These are phyloP conservation scores for Talaromyces borbonicus DNA, from an alignment of 495 filamentous ascomycete genomes.

Conservation along the genomic window DNA sequence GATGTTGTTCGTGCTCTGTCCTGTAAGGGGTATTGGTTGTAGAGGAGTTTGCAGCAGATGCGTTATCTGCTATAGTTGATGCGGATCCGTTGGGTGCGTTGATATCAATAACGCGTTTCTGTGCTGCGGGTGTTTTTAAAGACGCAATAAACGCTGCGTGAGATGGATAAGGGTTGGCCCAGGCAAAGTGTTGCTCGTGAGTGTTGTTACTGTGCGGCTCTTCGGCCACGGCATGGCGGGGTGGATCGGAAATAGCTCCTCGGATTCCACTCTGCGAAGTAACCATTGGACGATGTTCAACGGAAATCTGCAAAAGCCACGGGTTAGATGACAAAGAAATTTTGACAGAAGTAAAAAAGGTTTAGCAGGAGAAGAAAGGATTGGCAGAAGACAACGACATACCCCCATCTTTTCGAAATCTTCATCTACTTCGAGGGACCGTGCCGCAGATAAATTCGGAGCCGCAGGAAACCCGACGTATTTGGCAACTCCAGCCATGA, in stretches of 20 bases:
- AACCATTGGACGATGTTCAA: constrained; percentile 22
- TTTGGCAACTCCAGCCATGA: constrained; percentile 84
- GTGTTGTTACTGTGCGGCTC: no score
- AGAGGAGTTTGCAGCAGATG: constrained; percentile 36
- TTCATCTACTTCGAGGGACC: constrained; percentile 65
- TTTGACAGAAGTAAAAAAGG: no score
- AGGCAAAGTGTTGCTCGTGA: constrained; percentile 60
- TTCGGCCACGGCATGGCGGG: constrained; percentile 50
- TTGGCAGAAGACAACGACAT: constrained; percentile 35
- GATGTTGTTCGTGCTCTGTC: constrained; percentile 33
- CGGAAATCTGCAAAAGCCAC: constrained; percentile 23
- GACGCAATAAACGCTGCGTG: constrained; percentile 14
- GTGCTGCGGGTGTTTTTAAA: constrained; percentile 42
- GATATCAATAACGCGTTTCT: constrained; percentile 42
- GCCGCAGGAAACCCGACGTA: constrained; percentile 93
- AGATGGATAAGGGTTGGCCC: constrained; percentile 66
- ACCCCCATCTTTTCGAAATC: constrained; percentile 88
- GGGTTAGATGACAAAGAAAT: constrained; percentile 8
- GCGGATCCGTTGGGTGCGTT: constrained; percentile 45
- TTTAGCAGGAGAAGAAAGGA: constrained; percentile 4
- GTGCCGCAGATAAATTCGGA: constrained; percentile 64
- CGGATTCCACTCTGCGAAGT: constrained; percentile 25
- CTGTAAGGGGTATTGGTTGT: constrained; percentile 37
- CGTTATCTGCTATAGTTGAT: constrained; percentile 46
- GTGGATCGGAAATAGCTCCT: constrained; percentile 28